Evolutionary conservation across 2,329 filamentous ascomycete species (phyloP), one percentile per base, ranked within the genome.

Genomic region (Lecanicillium sp.): DNA sequence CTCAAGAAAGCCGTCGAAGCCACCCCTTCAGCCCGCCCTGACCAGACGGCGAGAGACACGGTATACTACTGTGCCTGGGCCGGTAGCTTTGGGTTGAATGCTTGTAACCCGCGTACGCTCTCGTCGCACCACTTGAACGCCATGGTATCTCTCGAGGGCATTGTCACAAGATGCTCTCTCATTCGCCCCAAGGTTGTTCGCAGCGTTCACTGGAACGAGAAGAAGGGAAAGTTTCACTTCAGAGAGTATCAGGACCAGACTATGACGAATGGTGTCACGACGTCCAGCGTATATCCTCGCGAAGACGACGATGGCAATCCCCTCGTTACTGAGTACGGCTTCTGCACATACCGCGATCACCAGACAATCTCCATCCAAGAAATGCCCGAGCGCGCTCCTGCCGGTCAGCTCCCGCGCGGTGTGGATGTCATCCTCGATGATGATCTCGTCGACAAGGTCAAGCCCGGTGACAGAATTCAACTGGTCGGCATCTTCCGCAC

Each of bases 291-390:
- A 9, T 97, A 97, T 57, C 90, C 90, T 5, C 87, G 89, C 48
- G 85, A 95, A 56, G 90, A 97, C 55, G 88, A 90, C 30, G 81
- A 95, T 9, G 88, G 89, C 45, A 95, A 97, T 56, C 84, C 90
- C 3, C 72, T 98, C 15, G 77, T 87, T 42, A 98, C 92, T 4
- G 92, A 98, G 58, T 98, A 97, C 59, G 92, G 92, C 17, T 90
- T 94, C 65, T 94, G 84, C 59, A 92, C 84, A 36, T 98, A 96
- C 64, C 77, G 90, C 55, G 92, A 98, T 59, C 92, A 98, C 58
- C 92, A 98, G 61, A 95, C 87, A 13, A 87, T 98, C 44, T 96
- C 90, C 0, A 96, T 98, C 49, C 92, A 98, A 64, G 92, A 98
- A 68, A 98, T 98, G 92, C 92, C 92, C 1, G 92, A 98, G 62